Conservation (phyloP, 2,329 filamentous ascomycete genomes). For the Penicillium verrucosum region DNA sequence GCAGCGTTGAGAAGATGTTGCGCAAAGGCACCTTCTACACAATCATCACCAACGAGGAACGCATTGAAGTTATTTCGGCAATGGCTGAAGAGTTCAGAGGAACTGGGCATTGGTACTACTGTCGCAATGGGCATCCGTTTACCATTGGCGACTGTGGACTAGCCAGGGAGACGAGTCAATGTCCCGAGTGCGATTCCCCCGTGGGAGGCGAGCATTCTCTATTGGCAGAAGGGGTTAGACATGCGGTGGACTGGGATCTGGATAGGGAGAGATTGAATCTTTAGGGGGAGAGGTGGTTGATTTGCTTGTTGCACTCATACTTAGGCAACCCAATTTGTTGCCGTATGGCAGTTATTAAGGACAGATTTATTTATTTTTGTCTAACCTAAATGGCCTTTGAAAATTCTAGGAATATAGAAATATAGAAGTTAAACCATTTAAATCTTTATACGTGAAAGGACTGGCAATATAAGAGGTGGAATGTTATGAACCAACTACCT, state of each 20-base stretch:
- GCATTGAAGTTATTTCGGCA: conserved; percentile 49
- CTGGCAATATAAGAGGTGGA: neutral
- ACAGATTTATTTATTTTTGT: neutral
- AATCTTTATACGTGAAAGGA: neutral
- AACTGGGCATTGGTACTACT: conserved; percentile 51
- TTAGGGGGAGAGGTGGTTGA: neutral
- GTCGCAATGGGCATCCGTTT: conserved; percentile 48
- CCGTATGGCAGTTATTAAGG: neutral
- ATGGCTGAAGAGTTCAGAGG: conserved; percentile 52
- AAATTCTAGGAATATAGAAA: neutral
- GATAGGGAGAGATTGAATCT: neutral
- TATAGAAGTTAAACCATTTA: neutral
- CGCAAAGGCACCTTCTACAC: conserved; percentile 48
- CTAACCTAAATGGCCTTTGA: neutral
- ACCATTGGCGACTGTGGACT: conserved; percentile 65
- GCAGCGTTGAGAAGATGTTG: conserved; percentile 48
- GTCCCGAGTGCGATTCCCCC: conserved; percentile 59
- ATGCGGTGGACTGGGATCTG: neutral
- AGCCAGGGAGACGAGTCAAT: conserved; percentile 60
- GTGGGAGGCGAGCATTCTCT: conserved; percentile 51
- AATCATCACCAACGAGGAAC: conserved; percentile 51
- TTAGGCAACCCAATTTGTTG: neutral
- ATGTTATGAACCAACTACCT: too few relatives aligned
- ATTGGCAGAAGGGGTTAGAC: neutral
- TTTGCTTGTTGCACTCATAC: neutral